Percentiles rank a stretch among this genome's conserved stretches.
These are phyloP conservation scores for Euryodendron excelsum DNA, from an alignment of 148 eudicot species.

Conservation along the genomic window DNA sequence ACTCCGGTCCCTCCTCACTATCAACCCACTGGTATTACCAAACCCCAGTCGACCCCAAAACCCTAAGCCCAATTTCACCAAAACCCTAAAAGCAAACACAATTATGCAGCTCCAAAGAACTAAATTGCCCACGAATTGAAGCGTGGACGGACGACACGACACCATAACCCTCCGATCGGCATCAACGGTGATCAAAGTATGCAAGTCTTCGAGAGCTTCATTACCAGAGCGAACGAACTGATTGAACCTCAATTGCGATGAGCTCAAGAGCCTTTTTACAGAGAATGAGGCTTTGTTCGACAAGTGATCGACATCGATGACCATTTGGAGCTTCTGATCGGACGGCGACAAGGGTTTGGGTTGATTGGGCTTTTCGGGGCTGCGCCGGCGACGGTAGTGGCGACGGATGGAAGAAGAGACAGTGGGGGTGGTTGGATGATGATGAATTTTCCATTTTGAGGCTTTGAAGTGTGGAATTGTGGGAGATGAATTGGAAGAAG, in stretches of 20 bases:
- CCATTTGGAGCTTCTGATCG: constrained; percentile 47
- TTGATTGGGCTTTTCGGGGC: constrained; percentile 3
- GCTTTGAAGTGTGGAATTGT: not conserved
- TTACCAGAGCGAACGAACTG: constrained; percentile 31
- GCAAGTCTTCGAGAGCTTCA: constrained; percentile 55
- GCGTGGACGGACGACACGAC: constrained; percentile 58
- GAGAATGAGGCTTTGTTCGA: constrained; percentile 31
- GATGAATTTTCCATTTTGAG: constrained; percentile 12
- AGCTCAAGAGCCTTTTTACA: constrained; percentile 12
- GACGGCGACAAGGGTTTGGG: constrained; percentile 22
- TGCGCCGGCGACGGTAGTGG: constrained; percentile 51
- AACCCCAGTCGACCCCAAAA: constrained; percentile 25
- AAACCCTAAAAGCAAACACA: constrained; percentile 43
- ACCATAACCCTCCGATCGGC: constrained; percentile 30
- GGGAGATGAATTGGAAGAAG: not conserved
- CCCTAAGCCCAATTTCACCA: constrained; percentile 39
- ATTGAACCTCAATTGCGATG: constrained; percentile 32
- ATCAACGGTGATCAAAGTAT: constrained; percentile 40
- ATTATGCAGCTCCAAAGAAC: constrained; percentile 38
- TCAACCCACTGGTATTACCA: constrained; percentile 26
- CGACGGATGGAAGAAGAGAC: constrained; percentile 41
- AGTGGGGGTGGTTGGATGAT: constrained; percentile 35
- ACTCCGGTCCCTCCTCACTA: constrained; percentile 80
- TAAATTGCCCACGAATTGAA: constrained; percentile 45
- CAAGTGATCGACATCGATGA: constrained; percentile 43